Base-by-base conservation (phyloP, 495 filamentous ascomycete species). In the Lophium mytilinum region DNA sequence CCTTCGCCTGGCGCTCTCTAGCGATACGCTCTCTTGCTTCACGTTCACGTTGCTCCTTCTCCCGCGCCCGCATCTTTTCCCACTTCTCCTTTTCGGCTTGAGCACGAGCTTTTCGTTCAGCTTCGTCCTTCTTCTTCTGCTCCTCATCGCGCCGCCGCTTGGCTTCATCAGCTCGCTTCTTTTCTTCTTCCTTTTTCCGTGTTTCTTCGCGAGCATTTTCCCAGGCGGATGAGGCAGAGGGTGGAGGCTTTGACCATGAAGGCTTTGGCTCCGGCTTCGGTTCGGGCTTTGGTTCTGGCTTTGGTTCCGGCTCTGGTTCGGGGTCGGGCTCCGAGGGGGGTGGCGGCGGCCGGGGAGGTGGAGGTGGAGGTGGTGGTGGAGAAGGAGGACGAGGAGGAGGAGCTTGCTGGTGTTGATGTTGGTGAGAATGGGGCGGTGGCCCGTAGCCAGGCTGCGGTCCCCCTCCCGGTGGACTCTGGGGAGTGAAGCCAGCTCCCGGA, bases 141-240 rank as follows among this genome's bases (percentile, higher is more conserved):
- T 69, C 71, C 46, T 83, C 84, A 35, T 72, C 71, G 24, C 68
- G 66, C 47, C 72, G 72, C 4, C 74, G 73, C 55, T 48, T 80
- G 19, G 34, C 74, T 53, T 78, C 82, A 33, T 84, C 84, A 4
- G 59, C 59, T 51, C 69, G 58, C 55, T 84, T 84, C 11, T 77
- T 40, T 21, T 83, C 82, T 53, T 86, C 83, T 55, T 83, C 82
- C 47, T 66, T 90, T 86, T 52, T 81, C 73, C 69, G 47, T 50
- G 61, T 17, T 60, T 91, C 88, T 67, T 90, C 87, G 47, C 82
- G 74, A 3, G 83, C 87, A 58, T 78, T 85, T 62, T 89, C 84
- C 83, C 84, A 87, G 9, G 78, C 77, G 9, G 75, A 78, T 4
- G 69, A 56, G 49, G 69, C 55, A 12, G 36, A 34, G 3, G 56